These are phyloP conservation scores for Ceratobasidium papillatum DNA, from an alignment of 1,284 basidiomycete species.

Conservation along the genomic window DNA sequence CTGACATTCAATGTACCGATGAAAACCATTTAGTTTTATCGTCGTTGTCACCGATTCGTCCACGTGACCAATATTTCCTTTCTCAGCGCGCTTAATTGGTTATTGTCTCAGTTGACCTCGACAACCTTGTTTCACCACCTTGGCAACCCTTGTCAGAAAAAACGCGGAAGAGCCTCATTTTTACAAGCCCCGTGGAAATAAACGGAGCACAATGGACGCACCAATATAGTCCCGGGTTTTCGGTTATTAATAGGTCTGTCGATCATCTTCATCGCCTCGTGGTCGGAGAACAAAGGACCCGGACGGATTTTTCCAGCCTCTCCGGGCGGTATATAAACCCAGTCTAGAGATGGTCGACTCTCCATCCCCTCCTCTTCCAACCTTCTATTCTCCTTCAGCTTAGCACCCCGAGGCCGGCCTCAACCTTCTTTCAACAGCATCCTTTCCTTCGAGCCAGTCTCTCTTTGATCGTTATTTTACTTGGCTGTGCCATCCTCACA, in stretches of 20 bases:
- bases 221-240: slow-evolving; percentile 4
- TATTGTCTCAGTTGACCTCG: neutral
- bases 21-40: no score
- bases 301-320: neutral
- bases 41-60: neutral
- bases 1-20: no score
- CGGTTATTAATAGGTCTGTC: slow-evolving; percentile 15
- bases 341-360: neutral
- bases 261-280: slow-evolving; percentile 18
- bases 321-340: slow-evolving; percentile 20
- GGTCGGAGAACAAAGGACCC: slow-evolving; percentile 22
- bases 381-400: slow-evolving; percentile 14
- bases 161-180: neutral
- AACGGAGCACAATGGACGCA: slow-evolving; percentile 23
- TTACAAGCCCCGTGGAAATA: neutral
- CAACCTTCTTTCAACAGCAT: slow-evolving; percentile 32
- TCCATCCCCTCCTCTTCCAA: slow-evolving; percentile 20
- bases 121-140: slow-evolving; percentile 2
- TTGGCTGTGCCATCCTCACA: slow-evolving; percentile 34
- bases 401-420: slow-evolving; percentile 36
- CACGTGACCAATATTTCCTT: slow-evolving; percentile 27
- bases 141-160: neutral
- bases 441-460: slow-evolving; percentile 33
- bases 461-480: slow-evolving; percentile 33
- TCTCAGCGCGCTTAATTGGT: neutral